Evolutionary conservation across 345 rosid species (phyloP), one percentile per base, ranked within the genome.

Genomic region (Euphorbia peplus): DNA sequence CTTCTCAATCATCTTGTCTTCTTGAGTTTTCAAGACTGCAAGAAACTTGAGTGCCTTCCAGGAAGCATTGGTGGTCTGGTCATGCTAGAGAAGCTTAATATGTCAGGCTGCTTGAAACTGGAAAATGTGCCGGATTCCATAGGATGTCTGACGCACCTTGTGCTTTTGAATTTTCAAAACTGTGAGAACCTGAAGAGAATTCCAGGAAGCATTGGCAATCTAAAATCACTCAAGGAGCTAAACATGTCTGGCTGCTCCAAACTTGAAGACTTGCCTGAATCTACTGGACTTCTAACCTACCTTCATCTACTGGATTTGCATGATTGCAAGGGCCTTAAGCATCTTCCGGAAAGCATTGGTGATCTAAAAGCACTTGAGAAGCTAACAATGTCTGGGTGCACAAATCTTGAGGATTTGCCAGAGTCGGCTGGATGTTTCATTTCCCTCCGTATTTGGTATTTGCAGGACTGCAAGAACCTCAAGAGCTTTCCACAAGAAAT

Each of bases 341-440:
- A 22, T 29, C 68, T 72, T 47, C 75, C 75, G 1, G 19, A 1
- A 16, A 25, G 65, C 51, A 47, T 72, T 4, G 39, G 69, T 15
- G 53, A 16, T 64, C 58, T 72, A 9, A 56, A 22, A 7, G 44
- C 70, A 47, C 69, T 72, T 16, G 37, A 29, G 65, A 37, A 47
- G n/a, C 51, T 72, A 11, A 42, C 30, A 10, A 16, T 72, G 50
- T 55, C 63, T 19, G 70, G 70, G n/a, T 64, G 75, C 66, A 46
- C 28, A 22, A 42, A 58, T 30, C 48, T 64, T 2, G 59, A 71
- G 56, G n/a, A 52, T 19, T 52, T 52, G 56, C 29, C 16, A 10
- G 48, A 15, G 29, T 67, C 41, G 22, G 5, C 30, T 37, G 60
- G 63, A 28, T 54, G 29, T 19, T 25, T 48, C 44, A 60, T 3